A percentile compares a stretch with the other conserved stretches of the same genome.
Evolutionary conservation across 192 early-diverging fungal species (phyloP).

Genomic region (Umbelopsis ramanniana): DNA sequence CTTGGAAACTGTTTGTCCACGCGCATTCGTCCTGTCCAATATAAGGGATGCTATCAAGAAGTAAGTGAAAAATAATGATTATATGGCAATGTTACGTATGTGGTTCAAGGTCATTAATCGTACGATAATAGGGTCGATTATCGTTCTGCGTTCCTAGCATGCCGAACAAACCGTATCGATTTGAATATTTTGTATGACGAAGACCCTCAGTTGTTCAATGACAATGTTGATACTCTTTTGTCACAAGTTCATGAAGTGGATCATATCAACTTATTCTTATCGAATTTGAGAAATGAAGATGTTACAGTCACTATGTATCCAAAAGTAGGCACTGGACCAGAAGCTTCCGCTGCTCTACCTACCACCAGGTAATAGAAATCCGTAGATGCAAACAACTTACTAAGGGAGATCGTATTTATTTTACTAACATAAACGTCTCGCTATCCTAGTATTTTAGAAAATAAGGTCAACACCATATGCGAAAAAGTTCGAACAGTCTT

Average conservation of each 20-base stretch:
- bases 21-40: conserved; percentile 82
- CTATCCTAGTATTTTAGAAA: conserved; percentile 24
- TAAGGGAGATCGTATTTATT: neutral
- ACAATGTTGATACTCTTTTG: conserved; percentile 74
- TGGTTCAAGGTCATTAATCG: neutral
- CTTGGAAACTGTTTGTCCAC: conserved; percentile 90
- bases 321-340: conserved; percentile 19
- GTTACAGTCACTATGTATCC: conserved; percentile 83
- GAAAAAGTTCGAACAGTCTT: conserved; percentile 67
- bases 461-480: conserved; percentile 82
- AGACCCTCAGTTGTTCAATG: conserved; percentile 67
- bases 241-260: conserved; percentile 79
- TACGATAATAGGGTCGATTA: conserved; percentile 58
- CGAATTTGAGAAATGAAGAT: conserved; percentile 76
- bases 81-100: neutral
- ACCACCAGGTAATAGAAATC: neutral
- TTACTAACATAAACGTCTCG: neutral
- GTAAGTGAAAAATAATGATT: conserved; percentile 22
- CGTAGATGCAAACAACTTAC: too few species aligned
- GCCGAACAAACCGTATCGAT: conserved; percentile 91
- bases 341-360: neutral
- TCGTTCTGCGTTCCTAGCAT: conserved; percentile 76
- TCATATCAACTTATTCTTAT: conserved; percentile 89
- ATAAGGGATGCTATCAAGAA: conserved; percentile 65
- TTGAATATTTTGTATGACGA: conserved; percentile 92